phyloP scores from a whole-genome alignment of 176 grass and related monocot genomes.

The Carex myosuroides region DNA sequence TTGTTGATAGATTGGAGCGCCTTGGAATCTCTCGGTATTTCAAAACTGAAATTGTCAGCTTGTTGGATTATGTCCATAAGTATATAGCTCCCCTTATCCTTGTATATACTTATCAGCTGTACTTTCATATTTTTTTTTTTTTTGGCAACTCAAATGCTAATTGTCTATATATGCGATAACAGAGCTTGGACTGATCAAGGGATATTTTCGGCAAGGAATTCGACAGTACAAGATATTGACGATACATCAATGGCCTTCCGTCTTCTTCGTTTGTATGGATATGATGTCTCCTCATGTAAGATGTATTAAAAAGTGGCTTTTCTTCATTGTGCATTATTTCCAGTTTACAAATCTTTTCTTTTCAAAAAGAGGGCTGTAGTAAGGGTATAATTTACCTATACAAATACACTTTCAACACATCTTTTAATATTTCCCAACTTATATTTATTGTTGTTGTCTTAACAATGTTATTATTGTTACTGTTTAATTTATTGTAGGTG shows the following conservation, averaged over 20 bases:
- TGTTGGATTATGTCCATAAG: slow-evolving; percentile 67
- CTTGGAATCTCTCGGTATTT: slow-evolving; percentile 76
- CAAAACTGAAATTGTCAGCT: slow-evolving; percentile 48
- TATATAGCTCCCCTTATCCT: slow-evolving; percentile 14
- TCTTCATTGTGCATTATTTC: not conserved
- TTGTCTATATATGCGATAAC: not conserved
- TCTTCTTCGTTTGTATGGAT: slow-evolving; percentile 66
- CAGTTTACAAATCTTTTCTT: not conserved
- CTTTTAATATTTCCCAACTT: not conserved
- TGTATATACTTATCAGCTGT: not conserved
- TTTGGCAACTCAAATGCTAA: not conserved
- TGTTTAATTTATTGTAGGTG: slow-evolving; percentile 24
- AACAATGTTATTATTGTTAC: not conserved
- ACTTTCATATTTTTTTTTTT: not conserved
- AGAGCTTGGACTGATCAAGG: slow-evolving; percentile 77
- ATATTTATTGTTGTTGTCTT: not conserved
- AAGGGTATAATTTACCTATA: not conserved
- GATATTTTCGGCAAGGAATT: slow-evolving; percentile 79
- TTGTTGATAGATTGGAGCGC: slow-evolving; percentile 55
- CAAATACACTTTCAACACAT: not conserved
- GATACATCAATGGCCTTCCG: slow-evolving; percentile 90
- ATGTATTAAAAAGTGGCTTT: not conserved
- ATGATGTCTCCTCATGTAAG: slow-evolving; percentile 63
- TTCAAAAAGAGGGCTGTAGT: too few relatives aligned
- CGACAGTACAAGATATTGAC: slow-evolving; percentile 58